These are phyloP conservation scores for Salix koriyanagi DNA, from an alignment of 345 rosid species.

Conservation along the genomic window DNA sequence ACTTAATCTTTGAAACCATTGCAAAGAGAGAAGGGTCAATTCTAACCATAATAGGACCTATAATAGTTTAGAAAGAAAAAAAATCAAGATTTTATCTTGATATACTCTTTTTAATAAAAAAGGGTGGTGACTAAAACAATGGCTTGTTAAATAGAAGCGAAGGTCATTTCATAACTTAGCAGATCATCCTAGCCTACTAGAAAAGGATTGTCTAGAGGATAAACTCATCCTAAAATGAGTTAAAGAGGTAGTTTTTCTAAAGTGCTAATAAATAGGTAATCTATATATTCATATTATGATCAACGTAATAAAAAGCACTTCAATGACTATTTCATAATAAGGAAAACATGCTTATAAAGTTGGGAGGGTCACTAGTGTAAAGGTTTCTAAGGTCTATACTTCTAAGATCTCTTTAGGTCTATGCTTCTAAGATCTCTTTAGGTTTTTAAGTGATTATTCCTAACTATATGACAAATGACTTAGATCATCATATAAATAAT, in stretches of 20 bases:
- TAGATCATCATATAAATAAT: no score
- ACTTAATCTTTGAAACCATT: not conserved
- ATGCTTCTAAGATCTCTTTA: no score
- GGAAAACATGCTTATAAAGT: no score
- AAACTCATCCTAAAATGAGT: not conserved
- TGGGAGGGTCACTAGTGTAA: no score
- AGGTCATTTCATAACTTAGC: not conserved
- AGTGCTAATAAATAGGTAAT: not conserved
- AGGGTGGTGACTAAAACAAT: accelerated
- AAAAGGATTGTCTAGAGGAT: not conserved
- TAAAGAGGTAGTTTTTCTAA: not conserved
- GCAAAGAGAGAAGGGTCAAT: no score
- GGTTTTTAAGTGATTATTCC: no score
- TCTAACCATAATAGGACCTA: not conserved
- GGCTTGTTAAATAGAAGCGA: not conserved
- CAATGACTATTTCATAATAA: no score
- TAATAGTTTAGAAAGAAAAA: not conserved
- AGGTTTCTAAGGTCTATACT: no score
- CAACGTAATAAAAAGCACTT: not conserved
- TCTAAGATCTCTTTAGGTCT: no score
- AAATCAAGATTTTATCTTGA: not conserved
- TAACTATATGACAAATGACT: no score
- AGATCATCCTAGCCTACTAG: not conserved
- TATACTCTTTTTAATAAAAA: not conserved
- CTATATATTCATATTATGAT: no score